Evolutionary conservation across 257 asterid genomes (phyloP).

Genomic region (Buddleja alternifolia): DNA sequence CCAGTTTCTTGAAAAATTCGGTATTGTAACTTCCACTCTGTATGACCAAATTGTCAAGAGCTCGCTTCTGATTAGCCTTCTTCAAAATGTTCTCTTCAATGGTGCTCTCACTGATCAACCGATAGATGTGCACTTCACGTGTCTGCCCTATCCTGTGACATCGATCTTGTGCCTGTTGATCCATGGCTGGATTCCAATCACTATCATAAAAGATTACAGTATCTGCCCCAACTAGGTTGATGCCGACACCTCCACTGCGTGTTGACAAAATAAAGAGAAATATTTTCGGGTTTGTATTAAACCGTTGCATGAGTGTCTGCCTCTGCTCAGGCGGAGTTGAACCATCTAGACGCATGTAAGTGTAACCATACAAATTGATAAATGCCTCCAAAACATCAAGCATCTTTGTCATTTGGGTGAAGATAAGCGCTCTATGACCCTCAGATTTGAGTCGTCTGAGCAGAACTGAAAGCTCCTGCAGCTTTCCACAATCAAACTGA

Average conservation of each 20-base stretch:
- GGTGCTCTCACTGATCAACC: slow-evolving; percentile 97
- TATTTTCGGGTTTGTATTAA: slow-evolving; percentile 87
- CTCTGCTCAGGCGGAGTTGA: slow-evolving; percentile 98
- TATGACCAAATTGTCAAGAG: slow-evolving; percentile 91
- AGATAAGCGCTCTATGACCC: slow-evolving; percentile 96
- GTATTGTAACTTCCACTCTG: slow-evolving; percentile 98
- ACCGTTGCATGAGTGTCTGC: slow-evolving; percentile 98
- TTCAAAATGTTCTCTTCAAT: slow-evolving; percentile 95
- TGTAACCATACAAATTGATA: slow-evolving; percentile 92
- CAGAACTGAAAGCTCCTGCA: slow-evolving; percentile 90
- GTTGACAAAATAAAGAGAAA: slow-evolving; percentile 96
- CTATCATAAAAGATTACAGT: slow-evolving; percentile 97
- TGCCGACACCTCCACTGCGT: slow-evolving; percentile 99
- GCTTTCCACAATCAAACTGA: slow-evolving; percentile 98
- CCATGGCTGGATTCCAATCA: slow-evolving; percentile 99
- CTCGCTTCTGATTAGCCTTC: slow-evolving; percentile 98
- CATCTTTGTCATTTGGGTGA: slow-evolving; percentile 99
- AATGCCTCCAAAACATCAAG: slow-evolving; percentile 98
- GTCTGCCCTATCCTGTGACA: slow-evolving; percentile 99
- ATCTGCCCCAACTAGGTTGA: slow-evolving; percentile 98
- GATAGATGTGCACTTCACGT: slow-evolving; percentile 93
- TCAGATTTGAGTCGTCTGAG: slow-evolving; percentile 87
- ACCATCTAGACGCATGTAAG: slow-evolving; percentile 98
- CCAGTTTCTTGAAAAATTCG: slow-evolving; percentile 89
- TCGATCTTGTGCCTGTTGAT: slow-evolving; percentile 99